A percentile compares a stretch with the other conserved stretches of the same genome.
phyloP scores from a whole-genome alignment of 139 green algal genomes.

The Trebouxia sp. region DNA sequence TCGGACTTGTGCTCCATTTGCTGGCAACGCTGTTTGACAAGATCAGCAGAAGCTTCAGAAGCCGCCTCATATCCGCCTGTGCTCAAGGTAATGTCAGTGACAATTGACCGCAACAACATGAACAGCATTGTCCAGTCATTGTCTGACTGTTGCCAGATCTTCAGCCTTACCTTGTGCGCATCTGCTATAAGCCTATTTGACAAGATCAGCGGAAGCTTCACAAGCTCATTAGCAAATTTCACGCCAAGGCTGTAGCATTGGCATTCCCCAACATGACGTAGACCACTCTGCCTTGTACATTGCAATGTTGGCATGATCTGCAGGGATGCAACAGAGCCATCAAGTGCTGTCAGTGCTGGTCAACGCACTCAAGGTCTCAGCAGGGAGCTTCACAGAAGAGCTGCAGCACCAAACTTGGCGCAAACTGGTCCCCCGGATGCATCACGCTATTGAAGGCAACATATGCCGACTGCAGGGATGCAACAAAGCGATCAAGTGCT shows the following conservation, averaged over 20 bases:
- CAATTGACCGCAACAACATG: too few species aligned
- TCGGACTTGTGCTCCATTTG: conserved; percentile 58
- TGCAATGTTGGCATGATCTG: background rate
- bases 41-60: conserved; percentile 39
- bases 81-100: conserved; percentile 39
- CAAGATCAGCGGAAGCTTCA: conserved; percentile 37
- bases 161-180: conserved; percentile 51
- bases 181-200: conserved; percentile 47
- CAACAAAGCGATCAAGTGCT: conserved; percentile 18
- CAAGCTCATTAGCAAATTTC: too few species aligned
- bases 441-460: background rate
- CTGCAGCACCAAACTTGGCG: too few species aligned
- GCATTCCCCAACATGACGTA: too few species aligned
- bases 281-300: too few species aligned
- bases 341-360: conserved; percentile 36
- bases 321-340: conserved; percentile 1
- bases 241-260: too few species aligned
- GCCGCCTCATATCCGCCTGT: conserved; percentile 51
- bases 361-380: conserved; percentile 28
- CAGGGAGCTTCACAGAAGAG: conserved; percentile 15
- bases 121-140: conserved; percentile 72
- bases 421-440: too few species aligned
- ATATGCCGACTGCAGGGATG: conserved; percentile 3
- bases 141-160: conserved; percentile 49
- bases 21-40: conserved; percentile 36